Conservation (phyloP, 352 stramenopile genomes). For the Aphanomyces invadans region DNA sequence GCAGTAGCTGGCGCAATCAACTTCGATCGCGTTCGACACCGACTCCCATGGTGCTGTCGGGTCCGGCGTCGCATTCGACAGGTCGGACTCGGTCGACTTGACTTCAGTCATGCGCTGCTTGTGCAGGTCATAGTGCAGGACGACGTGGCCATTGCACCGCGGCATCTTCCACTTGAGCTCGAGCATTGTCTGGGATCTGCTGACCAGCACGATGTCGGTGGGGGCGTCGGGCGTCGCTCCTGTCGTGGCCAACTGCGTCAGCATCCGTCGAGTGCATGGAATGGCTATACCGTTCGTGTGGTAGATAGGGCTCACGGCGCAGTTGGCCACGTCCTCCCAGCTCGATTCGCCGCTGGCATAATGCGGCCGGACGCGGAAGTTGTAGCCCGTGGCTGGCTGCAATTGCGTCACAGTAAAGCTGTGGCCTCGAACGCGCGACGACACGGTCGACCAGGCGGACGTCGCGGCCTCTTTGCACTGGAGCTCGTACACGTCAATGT, state of each 20-base stretch:
- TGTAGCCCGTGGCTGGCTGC: conserved; percentile 39
- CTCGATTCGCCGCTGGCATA: conserved; percentile 25
- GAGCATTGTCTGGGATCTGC: conserved; percentile 34
- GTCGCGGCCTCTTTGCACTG: conserved; percentile 33
- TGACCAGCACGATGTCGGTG: conserved; percentile 29
- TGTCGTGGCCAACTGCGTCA: conserved; percentile 20
- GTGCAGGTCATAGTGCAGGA: conserved; percentile 28
- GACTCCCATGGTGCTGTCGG: neutral
- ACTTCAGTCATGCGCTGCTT: conserved; percentile 15
- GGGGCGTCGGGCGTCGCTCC: conserved; percentile 38
- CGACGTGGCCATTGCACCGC: conserved; percentile 42
- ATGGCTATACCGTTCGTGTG: conserved; percentile 7
- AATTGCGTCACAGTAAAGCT: conserved; percentile 28
- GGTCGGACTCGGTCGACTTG: neutral
- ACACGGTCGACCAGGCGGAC: conserved; percentile 33
- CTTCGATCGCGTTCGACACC: conserved; percentile 23
- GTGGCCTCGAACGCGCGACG: conserved; percentile 27
- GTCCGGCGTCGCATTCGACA: conserved; percentile 9
- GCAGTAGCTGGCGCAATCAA: conserved; percentile 16
- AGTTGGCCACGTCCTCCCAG: conserved; percentile 36
- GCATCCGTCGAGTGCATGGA: neutral
- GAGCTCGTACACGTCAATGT: conserved; percentile 45
- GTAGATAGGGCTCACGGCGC: conserved; percentile 23
- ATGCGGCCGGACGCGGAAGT: conserved; percentile 46
- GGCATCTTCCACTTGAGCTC: conserved; percentile 38